Evolutionary conservation across 2,329 filamentous ascomycete genomes (phyloP), one percentile per base, ranked within the genome.

Genomic region (Monosporascus cannonballus): DNA sequence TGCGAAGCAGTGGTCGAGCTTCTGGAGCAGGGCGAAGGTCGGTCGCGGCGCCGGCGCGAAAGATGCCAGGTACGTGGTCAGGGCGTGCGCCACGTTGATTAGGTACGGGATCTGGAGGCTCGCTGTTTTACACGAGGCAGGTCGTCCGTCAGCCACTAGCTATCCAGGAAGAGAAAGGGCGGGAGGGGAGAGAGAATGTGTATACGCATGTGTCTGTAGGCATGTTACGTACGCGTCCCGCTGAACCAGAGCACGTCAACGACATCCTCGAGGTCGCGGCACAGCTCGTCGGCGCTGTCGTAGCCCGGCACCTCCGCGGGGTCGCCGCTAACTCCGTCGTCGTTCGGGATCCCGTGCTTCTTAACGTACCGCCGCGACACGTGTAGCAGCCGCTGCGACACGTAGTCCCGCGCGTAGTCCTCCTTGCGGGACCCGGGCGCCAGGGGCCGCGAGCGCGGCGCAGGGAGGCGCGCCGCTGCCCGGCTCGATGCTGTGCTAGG

Each of bases 231-330:
- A 91, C 90, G 90, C 22, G 92, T 96, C 9, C 88, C 90, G 30
- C 86, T 90, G 22, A 90, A 80, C 93, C 93, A 97, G 5, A 96
- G 71, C 7, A 95, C 80, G 67, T 95, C 87, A 17, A 96, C 72
- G 14, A 96, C 67, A 6, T 78, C 77, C 52, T 92, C 87, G 1
- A 96, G 69, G 63, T 96, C 90, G 52, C 75, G 80, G 51, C 83
- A 89, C 4, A 90, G 80, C 63, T 92, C 86, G 48, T 74, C 76
- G 67, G 93, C 88, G 49, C 71, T 81, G 51, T 75, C 69, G 64
- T 83, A 84, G 22, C 80, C 80, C 2, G 73, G 65, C 2, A 80
- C 69, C 14, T 75, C 70, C 1, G 30, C 30, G 9, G 30, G 30
- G 30, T 9, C 30, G 30, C 37, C 18, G 17, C 9, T 8, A 8